Percentiles rank a stretch among this genome's conserved stretches.
Conservation (phyloP, 2,329 filamentous ascomycete species). For the Acephala macrosclerotiorum region DNA sequence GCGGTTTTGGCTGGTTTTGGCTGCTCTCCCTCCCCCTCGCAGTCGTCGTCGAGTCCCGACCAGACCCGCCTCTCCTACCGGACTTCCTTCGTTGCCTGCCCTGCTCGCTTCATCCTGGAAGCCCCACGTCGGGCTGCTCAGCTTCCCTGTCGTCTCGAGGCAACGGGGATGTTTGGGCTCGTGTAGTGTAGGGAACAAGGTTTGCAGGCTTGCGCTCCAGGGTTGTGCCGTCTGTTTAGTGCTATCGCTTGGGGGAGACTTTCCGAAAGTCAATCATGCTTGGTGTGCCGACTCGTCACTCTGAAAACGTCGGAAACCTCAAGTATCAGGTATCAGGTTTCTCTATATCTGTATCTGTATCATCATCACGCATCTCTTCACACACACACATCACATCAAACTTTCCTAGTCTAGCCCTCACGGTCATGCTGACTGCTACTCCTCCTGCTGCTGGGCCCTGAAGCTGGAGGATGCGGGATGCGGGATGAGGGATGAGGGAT, state of each 20-base stretch:
- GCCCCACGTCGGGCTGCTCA: constrained; percentile 9
- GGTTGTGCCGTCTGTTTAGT: neutral
- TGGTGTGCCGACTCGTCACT: constrained; percentile 1
- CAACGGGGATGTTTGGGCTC: constrained; percentile 16
- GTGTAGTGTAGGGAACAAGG: neutral
- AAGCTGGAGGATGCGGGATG: constrained; percentile 7
- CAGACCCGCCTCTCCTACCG: constrained; percentile 2
- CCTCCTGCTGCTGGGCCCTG: neutral
- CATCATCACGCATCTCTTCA: constrained; percentile 9
- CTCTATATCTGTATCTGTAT: neutral
- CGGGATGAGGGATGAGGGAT: neutral
- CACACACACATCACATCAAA: neutral
- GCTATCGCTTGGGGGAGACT: constrained; percentile 5
- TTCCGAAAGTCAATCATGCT: neutral
- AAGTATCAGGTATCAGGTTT: neutral
- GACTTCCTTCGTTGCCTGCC: neutral
- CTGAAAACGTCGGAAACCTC: neutral
- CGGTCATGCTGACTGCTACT: constrained; percentile 1
- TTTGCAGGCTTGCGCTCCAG: neutral
- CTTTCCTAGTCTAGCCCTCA: neutral
- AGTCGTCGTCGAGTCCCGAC: constrained; percentile 3
- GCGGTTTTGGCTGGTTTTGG: too few species aligned
- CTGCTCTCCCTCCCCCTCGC: too few species aligned
- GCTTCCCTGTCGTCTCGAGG: constrained; percentile 28
- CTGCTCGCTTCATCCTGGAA: neutral